Percentiles rank a stretch among this genome's conserved stretches.
These are phyloP conservation scores for Pythium volutum DNA, from an alignment of 352 stramenopile species.

Conservation along the genomic window DNA sequence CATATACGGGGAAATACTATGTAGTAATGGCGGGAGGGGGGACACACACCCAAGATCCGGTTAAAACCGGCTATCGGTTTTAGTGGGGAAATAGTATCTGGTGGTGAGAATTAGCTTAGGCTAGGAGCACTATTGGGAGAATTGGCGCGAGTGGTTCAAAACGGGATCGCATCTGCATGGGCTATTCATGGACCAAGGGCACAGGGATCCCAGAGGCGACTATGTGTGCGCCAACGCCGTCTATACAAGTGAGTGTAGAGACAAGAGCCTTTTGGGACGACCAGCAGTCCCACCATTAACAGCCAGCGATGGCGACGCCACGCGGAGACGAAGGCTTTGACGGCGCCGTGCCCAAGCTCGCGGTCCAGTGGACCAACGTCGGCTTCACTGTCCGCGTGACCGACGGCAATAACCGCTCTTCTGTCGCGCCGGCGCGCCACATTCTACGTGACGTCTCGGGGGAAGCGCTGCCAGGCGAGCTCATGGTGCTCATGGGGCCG, in stretches of 20 bases:
- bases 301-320: too few species aligned
- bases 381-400: constrained; percentile 29
- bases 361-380: constrained; percentile 12
- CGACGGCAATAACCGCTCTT: background rate
- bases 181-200: too few species aligned
- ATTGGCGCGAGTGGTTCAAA: background rate
- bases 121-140: background rate
- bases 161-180: too few species aligned
- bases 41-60: background rate
- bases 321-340: background rate
- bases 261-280: too few species aligned
- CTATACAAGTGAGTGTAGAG: too few species aligned
- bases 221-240: too few species aligned
- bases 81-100: background rate
- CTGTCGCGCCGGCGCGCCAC: background rate
- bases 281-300: too few species aligned
- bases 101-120: background rate
- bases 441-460: constrained; percentile 53
- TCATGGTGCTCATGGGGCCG: constrained; percentile 61
- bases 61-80: background rate
- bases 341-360: constrained; percentile 15
- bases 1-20: background rate
- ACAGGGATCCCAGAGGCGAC: background rate
- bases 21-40: background rate
- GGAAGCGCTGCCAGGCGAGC: constrained; percentile 30